These are phyloP conservation scores for Fusarium mangiferae DNA, from an alignment of 2,329 filamentous ascomycete species.

Conservation along the genomic window DNA sequence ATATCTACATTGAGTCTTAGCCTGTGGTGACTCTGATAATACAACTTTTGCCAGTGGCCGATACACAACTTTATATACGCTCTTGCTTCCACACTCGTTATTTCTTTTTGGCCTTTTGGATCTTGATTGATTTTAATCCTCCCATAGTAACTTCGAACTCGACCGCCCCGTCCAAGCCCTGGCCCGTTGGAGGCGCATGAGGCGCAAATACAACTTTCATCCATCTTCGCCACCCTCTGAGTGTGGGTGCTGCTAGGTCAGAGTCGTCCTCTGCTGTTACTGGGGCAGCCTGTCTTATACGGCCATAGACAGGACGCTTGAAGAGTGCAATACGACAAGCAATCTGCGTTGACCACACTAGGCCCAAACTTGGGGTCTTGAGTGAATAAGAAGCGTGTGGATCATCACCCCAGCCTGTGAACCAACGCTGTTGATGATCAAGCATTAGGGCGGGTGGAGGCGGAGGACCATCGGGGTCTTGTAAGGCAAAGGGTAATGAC, in stretches of 20 bases:
- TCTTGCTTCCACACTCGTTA: background rate
- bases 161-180: slow-evolving; percentile 62
- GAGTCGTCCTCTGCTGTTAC: slow-evolving; percentile 52
- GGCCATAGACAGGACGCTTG: slow-evolving; percentile 70
- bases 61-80: background rate
- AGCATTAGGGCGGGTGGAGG: slow-evolving; percentile 71
- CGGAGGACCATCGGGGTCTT: slow-evolving; percentile 46
- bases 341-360: slow-evolving; percentile 93
- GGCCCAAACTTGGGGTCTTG: slow-evolving; percentile 87
- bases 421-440: slow-evolving; percentile 92
- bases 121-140: slow-evolving; percentile 60
- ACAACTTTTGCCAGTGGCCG: background rate
- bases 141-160: slow-evolving; percentile 81
- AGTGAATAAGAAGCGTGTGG: slow-evolving; percentile 57
- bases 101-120: slow-evolving; percentile 8
- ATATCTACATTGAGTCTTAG: background rate
- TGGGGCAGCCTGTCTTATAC: slow-evolving; percentile 50
- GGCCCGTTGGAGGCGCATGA: slow-evolving; percentile 69
- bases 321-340: slow-evolving; percentile 83
- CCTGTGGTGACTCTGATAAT: background rate
- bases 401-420: slow-evolving; percentile 92
- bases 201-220: slow-evolving; percentile 92
- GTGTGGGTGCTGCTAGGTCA: slow-evolving; percentile 56
- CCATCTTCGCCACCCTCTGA: slow-evolving; percentile 75
- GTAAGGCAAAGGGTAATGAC: slow-evolving; percentile 51